Evolutionary conservation across 2,329 filamentous ascomycete genomes (phyloP).

Genomic region (Penicillium hesseltinei): DNA sequence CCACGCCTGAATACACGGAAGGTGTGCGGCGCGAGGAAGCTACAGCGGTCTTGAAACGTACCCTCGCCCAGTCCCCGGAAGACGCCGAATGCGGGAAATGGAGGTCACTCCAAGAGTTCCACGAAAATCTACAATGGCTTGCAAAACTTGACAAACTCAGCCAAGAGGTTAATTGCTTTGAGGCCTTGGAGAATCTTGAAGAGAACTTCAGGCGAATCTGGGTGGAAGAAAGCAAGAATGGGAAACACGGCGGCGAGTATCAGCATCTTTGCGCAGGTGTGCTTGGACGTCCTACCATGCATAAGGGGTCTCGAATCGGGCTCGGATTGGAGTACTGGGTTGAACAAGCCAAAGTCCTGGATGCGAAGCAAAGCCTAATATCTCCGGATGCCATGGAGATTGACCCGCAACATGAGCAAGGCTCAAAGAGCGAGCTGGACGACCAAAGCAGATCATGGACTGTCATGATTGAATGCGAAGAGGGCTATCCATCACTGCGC

Average conservation of each 20-base stretch:
- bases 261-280: slow-evolving; percentile 43
- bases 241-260: slow-evolving; percentile 31
- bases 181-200: slow-evolving; percentile 46
- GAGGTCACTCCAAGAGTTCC: slow-evolving; percentile 41
- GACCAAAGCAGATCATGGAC: slow-evolving; percentile 34
- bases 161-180: slow-evolving; percentile 47
- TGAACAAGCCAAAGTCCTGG: slow-evolving; percentile 35
- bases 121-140: slow-evolving; percentile 45
- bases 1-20: slow-evolving; percentile 41
- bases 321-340: slow-evolving; percentile 46
- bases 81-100: slow-evolving; percentile 35
- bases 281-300: slow-evolving; percentile 44
- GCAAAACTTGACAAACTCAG: slow-evolving; percentile 46
- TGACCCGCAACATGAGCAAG: slow-evolving; percentile 26
- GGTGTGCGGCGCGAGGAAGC: slow-evolving; percentile 44
- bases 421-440: slow-evolving; percentile 17
- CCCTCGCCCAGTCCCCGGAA: slow-evolving; percentile 35
- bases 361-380: slow-evolving; percentile 27
- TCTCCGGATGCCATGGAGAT: slow-evolving; percentile 36
- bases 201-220: slow-evolving; percentile 44
- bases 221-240: slow-evolving; percentile 40
- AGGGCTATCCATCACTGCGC: slow-evolving; percentile 45
- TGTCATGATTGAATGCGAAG: slow-evolving; percentile 45
- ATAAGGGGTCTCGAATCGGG: slow-evolving; percentile 40
- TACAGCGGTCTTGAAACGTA: slow-evolving; percentile 43